phyloP scores from a whole-genome alignment of 345 rosid genomes.

The Euphorbia peplus region DNA sequence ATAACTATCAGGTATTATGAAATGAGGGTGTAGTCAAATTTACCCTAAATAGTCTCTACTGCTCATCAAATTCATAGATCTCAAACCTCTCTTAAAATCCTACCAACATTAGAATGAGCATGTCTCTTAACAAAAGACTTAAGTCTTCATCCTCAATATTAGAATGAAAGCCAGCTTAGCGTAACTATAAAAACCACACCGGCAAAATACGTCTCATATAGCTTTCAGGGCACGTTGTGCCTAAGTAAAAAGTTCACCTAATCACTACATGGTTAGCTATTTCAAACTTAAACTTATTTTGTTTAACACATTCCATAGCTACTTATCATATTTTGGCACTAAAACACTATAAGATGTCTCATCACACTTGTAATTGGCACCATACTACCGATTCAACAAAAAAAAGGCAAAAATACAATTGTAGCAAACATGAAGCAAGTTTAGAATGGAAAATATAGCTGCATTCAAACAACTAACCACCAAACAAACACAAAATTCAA shows the following conservation, averaged over 20 bases:
- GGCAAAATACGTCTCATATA: not conserved
- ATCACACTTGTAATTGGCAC: not conserved
- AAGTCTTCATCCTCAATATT: not conserved
- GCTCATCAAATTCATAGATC: not conserved
- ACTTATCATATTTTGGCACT: not conserved
- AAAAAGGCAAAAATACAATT: not conserved
- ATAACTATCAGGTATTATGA: not conserved
- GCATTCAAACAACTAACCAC: not conserved
- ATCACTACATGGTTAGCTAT: not conserved
- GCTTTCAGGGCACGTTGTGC: not conserved
- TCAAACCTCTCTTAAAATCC: not conserved
- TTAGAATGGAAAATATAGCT: not conserved
- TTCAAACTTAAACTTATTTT: not conserved
- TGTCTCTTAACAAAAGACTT: not conserved
- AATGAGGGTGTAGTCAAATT: not conserved
- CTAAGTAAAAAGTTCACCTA: not conserved
- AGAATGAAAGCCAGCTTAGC: not conserved
- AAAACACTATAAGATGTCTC: not conserved
- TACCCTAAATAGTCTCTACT: not conserved
- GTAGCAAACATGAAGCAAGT: not conserved
- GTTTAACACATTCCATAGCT: not conserved
- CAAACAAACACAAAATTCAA: not conserved
- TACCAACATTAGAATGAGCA: not conserved
- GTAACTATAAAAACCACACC: not conserved
- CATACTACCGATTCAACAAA: too few relatives aligned